Evolutionary conservation across 2,329 filamentous ascomycete species (phyloP), one percentile per base, ranked within the genome.

Genomic region (Claviceps sp.): DNA sequence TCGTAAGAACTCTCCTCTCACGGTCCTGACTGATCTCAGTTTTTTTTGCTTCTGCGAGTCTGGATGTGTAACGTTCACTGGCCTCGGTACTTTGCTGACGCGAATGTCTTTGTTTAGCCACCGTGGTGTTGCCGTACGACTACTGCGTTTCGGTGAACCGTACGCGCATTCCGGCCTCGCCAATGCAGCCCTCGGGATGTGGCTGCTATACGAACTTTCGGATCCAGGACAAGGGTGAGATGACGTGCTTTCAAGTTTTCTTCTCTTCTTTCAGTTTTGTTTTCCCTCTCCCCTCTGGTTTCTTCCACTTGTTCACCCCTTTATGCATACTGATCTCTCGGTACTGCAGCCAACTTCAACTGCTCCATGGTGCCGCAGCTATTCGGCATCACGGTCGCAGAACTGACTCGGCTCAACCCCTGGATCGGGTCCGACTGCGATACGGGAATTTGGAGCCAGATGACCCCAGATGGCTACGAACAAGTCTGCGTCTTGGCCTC

Each of bases 381-480:
- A n/a, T 50, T 26, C 22, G 20, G 41, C 41, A 43, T 43, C 41
- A 43, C 47, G n/a, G 47, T 48, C 34, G 37, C 47, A 13, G 47
- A 48, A 16, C 20, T 48, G 3, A 48, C 47, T n/a, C 38, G 47
- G 26, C 47, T 48, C n/a, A 48, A 48, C 20, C 47, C 47, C 47
- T 48, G 47, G 47, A 48, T 40, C 47, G 47, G 47, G 7, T 48
- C 47, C 47, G 14, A 48, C 37, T 48, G 47, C 13, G 47, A 48
- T 14, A n/a, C 37, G 16, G 47, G 37, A 5, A 48, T 48, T 16
- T 48, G 47, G 47, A 48, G 47, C 34, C 37, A 40, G 34, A 8
- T 48, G 47, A 48, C 47, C 6, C 4, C 34, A 6, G 30, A 48
- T 26, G 47, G 47, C 18, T 48, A 48, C 18, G 47, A 48, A 40